These are phyloP conservation scores for Mesotaenium endlicherianum DNA, from an alignment of 139 green algal genomes.

Conservation along the genomic window DNA sequence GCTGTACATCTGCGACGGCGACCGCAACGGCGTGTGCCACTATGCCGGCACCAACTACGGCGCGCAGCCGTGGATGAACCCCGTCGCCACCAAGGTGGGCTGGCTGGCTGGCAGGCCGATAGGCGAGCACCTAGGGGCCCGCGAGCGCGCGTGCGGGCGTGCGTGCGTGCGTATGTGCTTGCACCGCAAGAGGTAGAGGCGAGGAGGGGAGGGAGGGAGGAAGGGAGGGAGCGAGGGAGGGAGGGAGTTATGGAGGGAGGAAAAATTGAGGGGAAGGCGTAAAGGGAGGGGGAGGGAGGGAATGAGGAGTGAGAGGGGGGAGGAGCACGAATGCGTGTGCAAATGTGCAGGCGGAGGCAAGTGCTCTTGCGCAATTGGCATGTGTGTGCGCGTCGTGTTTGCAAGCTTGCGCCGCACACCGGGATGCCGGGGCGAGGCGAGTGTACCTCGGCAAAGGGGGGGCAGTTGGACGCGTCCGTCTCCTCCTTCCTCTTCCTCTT, in stretches of 20 bases:
- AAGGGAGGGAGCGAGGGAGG: not conserved
- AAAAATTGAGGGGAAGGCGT: not conserved
- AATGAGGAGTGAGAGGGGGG: not conserved
- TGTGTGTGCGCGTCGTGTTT: too few species aligned
- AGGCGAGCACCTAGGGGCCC: too few species aligned
- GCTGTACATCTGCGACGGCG: constrained; percentile 32
- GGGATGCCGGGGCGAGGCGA: too few species aligned
- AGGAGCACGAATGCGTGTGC: not conserved
- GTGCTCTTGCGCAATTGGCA: too few species aligned
- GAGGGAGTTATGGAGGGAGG: not conserved
- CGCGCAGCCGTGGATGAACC: constrained; percentile 6
- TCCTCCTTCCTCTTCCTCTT: too few species aligned
- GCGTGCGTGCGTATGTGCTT: too few species aligned
- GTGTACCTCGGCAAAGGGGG: too few species aligned
- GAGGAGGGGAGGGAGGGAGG: not conserved
- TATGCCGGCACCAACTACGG: not conserved
- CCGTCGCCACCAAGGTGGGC: not conserved
- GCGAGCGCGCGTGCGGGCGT: too few species aligned
- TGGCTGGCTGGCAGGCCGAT: too few species aligned
- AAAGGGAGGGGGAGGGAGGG: not conserved
- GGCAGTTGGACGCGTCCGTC: too few species aligned
- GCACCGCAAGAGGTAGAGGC: too few species aligned
- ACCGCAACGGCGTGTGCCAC: constrained; percentile 2
- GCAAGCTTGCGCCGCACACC: too few species aligned
- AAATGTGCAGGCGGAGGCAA: not conserved